Evolutionary conservation across 2,329 filamentous ascomycete genomes (phyloP).

Genomic region (Claviceps arundinis): DNA sequence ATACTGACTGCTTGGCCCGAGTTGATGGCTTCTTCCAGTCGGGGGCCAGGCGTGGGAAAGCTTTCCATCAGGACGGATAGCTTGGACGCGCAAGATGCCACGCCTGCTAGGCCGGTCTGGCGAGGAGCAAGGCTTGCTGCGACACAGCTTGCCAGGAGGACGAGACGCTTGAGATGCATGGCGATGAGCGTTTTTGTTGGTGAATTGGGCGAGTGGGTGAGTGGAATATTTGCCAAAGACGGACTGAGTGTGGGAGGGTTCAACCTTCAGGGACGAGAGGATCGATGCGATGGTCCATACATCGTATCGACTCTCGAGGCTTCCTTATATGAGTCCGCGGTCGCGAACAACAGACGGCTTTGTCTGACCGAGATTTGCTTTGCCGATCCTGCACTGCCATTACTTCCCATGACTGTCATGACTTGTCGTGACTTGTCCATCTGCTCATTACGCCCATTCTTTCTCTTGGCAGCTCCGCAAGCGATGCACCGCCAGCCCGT

Average conservation of each 20-base stretch:
- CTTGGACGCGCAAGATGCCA: not conserved
- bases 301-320: not conserved
- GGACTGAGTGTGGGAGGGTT: not conserved
- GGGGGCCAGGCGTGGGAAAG: not conserved
- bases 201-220: too few relatives aligned
- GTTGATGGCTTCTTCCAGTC: not conserved
- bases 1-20: not conserved
- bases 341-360: too few relatives aligned
- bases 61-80: not conserved
- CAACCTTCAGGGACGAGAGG: not conserved
- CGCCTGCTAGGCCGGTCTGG: not conserved
- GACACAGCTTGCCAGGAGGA: not conserved
- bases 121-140: not conserved
- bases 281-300: not conserved
- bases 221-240: not conserved
- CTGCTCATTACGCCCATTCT: too few relatives aligned
- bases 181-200: not conserved
- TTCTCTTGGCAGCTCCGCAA: too few relatives aligned
- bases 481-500: too few relatives aligned
- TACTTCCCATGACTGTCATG: too few relatives aligned
- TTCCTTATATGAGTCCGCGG: not conserved
- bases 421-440: too few relatives aligned
- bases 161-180: not conserved
- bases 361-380: not conserved
- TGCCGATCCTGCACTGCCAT: too few relatives aligned